Conservation (phyloP, 2,329 filamentous ascomycete species). For the Emericellopsis atlantica region DNA sequence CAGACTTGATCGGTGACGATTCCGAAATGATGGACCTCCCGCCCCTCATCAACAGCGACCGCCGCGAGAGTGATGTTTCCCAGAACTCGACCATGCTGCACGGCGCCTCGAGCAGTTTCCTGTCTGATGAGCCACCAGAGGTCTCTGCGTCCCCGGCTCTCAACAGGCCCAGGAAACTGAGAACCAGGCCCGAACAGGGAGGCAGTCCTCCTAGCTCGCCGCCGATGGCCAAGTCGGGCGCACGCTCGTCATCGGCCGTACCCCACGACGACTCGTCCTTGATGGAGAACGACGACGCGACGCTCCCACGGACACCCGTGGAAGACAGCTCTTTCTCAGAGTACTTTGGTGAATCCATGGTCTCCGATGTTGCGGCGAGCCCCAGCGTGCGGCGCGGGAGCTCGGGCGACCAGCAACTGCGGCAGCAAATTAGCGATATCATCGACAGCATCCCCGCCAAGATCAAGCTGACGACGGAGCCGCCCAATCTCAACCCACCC, state of each 20-base stretch:
- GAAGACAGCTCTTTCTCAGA: slow-evolving; percentile 28
- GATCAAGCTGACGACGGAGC: slow-evolving; percentile 57
- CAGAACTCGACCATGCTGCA: slow-evolving; percentile 25
- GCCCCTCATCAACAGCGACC: slow-evolving; percentile 15
- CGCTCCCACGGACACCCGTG: slow-evolving; percentile 24
- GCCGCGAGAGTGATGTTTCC: slow-evolving; percentile 18
- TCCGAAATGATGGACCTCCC: slow-evolving; percentile 16
- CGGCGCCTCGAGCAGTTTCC: slow-evolving; percentile 22
- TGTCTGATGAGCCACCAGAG: slow-evolving; percentile 29
- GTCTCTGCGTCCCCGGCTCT: slow-evolving; percentile 28
- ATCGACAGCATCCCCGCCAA: slow-evolving; percentile 65
- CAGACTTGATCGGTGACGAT: slow-evolving; percentile 15
- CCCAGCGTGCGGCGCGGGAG: slow-evolving; percentile 16
- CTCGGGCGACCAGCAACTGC: slow-evolving; percentile 53
- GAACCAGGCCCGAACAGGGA: slow-evolving; percentile 10
- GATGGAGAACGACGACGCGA: slow-evolving; percentile 22
- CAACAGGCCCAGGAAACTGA: slow-evolving; percentile 13
- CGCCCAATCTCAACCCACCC: slow-evolving; percentile 43
- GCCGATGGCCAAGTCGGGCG: slow-evolving; percentile 13
- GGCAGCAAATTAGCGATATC: slow-evolving; percentile 69
- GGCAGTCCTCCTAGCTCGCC: slow-evolving; percentile 38
- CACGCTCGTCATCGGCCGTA: slow-evolving; percentile 19
- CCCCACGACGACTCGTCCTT: slow-evolving; percentile 17
- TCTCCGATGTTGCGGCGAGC: slow-evolving; percentile 13
- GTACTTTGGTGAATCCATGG: slow-evolving; percentile 24